Conservation (phyloP, 2,329 filamentous ascomycete species). For the Reticulascus tulasneorum region DNA sequence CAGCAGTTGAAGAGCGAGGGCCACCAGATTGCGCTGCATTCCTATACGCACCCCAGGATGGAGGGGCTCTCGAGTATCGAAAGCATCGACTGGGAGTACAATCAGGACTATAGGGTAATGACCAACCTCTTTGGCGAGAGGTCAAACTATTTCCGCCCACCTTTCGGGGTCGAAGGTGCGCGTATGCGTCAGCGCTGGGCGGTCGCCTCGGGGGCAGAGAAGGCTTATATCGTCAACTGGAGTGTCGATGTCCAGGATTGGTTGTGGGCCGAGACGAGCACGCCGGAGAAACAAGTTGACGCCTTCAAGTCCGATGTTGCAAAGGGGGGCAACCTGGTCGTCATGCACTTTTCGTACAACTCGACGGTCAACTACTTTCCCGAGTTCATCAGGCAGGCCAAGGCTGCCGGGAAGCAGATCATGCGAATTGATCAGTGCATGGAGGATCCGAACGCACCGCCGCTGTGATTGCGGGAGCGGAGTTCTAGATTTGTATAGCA, state of each 20-base stretch:
- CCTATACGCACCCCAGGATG: constrained; percentile 66
- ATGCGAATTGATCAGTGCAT: constrained; percentile 67
- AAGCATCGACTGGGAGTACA: constrained; percentile 59
- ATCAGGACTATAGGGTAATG: constrained; percentile 50
- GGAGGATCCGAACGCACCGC: constrained; percentile 56
- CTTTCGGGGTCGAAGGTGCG: constrained; percentile 65
- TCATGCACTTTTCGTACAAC: constrained; percentile 66
- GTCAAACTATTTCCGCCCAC: constrained; percentile 61
- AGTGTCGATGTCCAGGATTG: constrained; percentile 69
- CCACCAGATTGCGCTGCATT: constrained; percentile 67
- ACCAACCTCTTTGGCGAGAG: constrained; percentile 29
- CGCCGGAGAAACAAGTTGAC: constrained; percentile 63
- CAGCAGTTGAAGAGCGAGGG: constrained; percentile 57
- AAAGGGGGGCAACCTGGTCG: constrained; percentile 60
- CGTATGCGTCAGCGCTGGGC: constrained; percentile 62
- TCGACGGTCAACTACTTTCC: constrained; percentile 60
- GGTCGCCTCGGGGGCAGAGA: constrained; percentile 41
- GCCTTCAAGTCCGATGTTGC: constrained; percentile 61
- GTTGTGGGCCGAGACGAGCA: constrained; percentile 58
- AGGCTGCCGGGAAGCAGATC: constrained; percentile 58
- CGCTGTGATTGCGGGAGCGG: constrained; percentile 17
- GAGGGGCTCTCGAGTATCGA: constrained; percentile 49
- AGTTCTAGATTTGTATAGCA: not conserved
- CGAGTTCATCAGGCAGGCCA: constrained; percentile 62
- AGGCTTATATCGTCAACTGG: constrained; percentile 62